These are phyloP conservation scores for Apocynum venetum DNA, from an alignment of 257 asterid species.

Conservation along the genomic window DNA sequence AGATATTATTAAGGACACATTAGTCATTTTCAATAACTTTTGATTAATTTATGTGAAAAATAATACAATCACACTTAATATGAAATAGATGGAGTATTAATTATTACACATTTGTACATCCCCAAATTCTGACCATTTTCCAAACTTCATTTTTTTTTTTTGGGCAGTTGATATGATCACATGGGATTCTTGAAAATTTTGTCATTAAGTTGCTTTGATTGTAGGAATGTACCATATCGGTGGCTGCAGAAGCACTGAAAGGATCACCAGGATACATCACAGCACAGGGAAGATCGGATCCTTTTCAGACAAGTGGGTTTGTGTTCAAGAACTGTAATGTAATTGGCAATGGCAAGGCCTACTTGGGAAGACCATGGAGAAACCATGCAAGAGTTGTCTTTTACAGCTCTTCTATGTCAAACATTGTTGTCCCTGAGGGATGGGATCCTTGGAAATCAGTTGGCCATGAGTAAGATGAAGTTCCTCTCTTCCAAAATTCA, in stretches of 20 bases:
- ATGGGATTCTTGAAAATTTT: not conserved
- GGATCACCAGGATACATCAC: slow-evolving; percentile 60
- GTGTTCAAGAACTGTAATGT: slow-evolving; percentile 51
- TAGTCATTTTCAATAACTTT: too few relatives aligned
- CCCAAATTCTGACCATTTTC: not conserved
- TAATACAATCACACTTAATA: too few relatives aligned
- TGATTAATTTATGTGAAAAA: too few relatives aligned
- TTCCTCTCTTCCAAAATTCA: too few relatives aligned
- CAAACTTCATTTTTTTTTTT: too few relatives aligned
- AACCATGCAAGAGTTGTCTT: slow-evolving; percentile 58
- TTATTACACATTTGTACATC: not conserved
- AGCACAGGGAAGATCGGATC: slow-evolving; percentile 51
- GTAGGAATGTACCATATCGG: slow-evolving; percentile 52
- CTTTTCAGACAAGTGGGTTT: slow-evolving; percentile 34
- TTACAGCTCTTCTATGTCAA: slow-evolving; percentile 35
- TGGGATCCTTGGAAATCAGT: slow-evolving; percentile 43
- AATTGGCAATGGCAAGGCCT: slow-evolving; percentile 40
- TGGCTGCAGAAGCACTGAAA: slow-evolving; percentile 27
- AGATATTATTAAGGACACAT: too few relatives aligned
- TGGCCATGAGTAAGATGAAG: slow-evolving; percentile 43
- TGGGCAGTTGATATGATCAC: not conserved
- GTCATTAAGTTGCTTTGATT: not conserved
- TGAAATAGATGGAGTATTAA: too few relatives aligned
- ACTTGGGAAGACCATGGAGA: slow-evolving; percentile 74
- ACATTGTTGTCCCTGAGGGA: slow-evolving; percentile 49